Evolutionary conservation across 1,284 basidiomycete species (phyloP).

Genomic region (Marasmius oreades): DNA sequence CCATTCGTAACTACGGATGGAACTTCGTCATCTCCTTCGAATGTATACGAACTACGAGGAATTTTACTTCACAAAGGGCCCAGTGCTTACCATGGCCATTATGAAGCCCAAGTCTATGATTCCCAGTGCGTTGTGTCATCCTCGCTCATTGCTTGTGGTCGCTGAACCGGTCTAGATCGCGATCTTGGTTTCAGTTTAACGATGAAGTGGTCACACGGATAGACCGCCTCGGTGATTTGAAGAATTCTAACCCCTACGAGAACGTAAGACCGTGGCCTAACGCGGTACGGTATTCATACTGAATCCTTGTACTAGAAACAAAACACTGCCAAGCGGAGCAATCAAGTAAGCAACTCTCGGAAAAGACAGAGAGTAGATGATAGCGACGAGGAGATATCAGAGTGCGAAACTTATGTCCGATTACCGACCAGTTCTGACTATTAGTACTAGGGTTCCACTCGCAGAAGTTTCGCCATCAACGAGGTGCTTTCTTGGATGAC

Average conservation of each 20-base stretch:
- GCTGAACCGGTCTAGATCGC: conserved; percentile 39
- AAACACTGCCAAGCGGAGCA: conserved; percentile 19
- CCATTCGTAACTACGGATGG: conserved; percentile 40
- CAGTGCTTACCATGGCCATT: conserved; percentile 91
- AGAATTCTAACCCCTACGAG: conserved; percentile 24
- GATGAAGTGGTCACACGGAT: conserved; percentile 76
- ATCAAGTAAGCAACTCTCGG: conserved; percentile 28
- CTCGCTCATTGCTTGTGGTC: not conserved
- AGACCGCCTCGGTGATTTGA: conserved; percentile 41
- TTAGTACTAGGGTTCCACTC: not conserved
- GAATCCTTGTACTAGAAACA: conserved; percentile 6
- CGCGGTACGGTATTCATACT: not conserved
- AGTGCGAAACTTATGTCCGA: conserved; percentile 27
- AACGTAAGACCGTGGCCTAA: conserved; percentile 8
- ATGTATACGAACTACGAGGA: conserved; percentile 76
- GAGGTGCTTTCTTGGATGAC: not conserved
- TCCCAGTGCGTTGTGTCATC: conserved; percentile 46
- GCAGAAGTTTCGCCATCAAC: not conserved
- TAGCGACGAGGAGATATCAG: conserved; percentile 53
- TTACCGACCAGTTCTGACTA: not conserved
- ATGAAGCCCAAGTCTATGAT: conserved; percentile 86
- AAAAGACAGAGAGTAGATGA: conserved; percentile 54
- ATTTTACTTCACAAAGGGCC: conserved; percentile 82
- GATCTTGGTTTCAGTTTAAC: conserved; percentile 88
- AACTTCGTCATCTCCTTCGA: conserved; percentile 18